phyloP scores from a whole-genome alignment of 257 asterid species.

The Primulina tabacum region DNA sequence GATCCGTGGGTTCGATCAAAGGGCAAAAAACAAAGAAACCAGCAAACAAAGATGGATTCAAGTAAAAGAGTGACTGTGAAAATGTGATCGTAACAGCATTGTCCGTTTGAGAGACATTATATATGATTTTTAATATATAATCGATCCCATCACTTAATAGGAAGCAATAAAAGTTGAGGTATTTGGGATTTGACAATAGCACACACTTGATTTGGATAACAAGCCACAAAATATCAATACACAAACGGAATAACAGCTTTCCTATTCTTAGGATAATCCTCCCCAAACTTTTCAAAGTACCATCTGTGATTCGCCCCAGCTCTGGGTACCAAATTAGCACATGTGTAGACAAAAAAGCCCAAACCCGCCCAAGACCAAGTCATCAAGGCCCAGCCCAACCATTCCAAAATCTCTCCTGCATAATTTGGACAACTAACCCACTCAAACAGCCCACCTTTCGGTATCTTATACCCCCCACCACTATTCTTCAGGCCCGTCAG shows the following conservation, averaged over 20 bases:
- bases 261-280: constrained; percentile 65
- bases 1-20: too few relatives aligned
- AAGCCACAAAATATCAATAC: constrained; percentile 26
- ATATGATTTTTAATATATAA: too few relatives aligned
- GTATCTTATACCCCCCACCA: constrained; percentile 58
- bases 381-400: constrained; percentile 86
- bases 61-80: too few relatives aligned
- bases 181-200: too few relatives aligned
- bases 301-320: constrained; percentile 56
- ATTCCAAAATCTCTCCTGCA: constrained; percentile 73
- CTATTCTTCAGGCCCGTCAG: constrained; percentile 49
- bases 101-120: too few relatives aligned
- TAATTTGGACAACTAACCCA: constrained; percentile 74
- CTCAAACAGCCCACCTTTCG: constrained; percentile 65
- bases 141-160: too few relatives aligned
- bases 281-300: constrained; percentile 72
- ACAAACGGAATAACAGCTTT: constrained; percentile 65
- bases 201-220: neutral
- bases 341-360: constrained; percentile 53
- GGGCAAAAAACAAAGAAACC: too few relatives aligned
- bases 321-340: constrained; percentile 67
- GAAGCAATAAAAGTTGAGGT: too few relatives aligned
- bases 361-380: constrained; percentile 73
- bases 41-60: too few relatives aligned
- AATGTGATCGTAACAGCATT: too few relatives aligned